Evolutionary conservation across 805 yeast species (phyloP).

Genomic region (Cyberlindnera maclurae): DNA sequence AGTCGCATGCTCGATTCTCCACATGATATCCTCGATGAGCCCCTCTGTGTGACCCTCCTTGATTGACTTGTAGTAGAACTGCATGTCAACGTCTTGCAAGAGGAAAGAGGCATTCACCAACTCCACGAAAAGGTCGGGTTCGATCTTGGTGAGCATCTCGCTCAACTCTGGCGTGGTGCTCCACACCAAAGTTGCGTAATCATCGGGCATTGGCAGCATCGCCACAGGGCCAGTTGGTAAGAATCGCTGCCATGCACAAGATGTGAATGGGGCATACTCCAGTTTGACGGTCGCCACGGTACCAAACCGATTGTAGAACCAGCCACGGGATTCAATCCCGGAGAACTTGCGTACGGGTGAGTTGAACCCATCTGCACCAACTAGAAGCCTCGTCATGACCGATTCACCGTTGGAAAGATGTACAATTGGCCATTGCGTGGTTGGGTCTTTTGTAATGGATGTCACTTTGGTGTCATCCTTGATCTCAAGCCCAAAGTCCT

Average conservation of each 20-base stretch:
- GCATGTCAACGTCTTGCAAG: slow-evolving; percentile 70
- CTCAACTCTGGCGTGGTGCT: slow-evolving; percentile 75
- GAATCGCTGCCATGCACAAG: slow-evolving; percentile 91
- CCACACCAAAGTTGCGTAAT: slow-evolving; percentile 92
- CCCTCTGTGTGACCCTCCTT: slow-evolving; percentile 31
- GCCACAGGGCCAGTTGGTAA: slow-evolving; percentile 91
- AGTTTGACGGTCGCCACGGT: slow-evolving; percentile 84
- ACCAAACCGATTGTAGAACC: slow-evolving; percentile 85
- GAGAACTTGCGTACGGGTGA: slow-evolving; percentile 86
- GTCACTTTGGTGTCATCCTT: slow-evolving; percentile 64
- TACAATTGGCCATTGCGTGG: slow-evolving; percentile 70
- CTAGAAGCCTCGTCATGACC: slow-evolving; percentile 63
- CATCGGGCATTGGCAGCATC: slow-evolving; percentile 78
- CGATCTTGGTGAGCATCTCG: slow-evolving; percentile 47
- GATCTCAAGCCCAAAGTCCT: slow-evolving; percentile 31
- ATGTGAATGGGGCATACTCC: slow-evolving; percentile 61
- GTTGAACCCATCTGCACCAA: slow-evolving; percentile 95
- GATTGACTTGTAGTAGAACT: slow-evolving; percentile 51
- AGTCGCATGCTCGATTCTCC: slow-evolving; percentile 50
- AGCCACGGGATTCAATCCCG: slow-evolving; percentile 79
- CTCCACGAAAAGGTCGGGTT: slow-evolving; percentile 55
- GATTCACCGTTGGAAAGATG: slow-evolving; percentile 56
- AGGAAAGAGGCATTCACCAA: slow-evolving; percentile 83
- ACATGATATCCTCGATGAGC: slow-evolving; percentile 59
- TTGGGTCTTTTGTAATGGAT: slow-evolving; percentile 35